These are phyloP conservation scores for Gelatoporia subvermispora DNA, from an alignment of 768 basidiomycete species.

Conservation along the genomic window DNA sequence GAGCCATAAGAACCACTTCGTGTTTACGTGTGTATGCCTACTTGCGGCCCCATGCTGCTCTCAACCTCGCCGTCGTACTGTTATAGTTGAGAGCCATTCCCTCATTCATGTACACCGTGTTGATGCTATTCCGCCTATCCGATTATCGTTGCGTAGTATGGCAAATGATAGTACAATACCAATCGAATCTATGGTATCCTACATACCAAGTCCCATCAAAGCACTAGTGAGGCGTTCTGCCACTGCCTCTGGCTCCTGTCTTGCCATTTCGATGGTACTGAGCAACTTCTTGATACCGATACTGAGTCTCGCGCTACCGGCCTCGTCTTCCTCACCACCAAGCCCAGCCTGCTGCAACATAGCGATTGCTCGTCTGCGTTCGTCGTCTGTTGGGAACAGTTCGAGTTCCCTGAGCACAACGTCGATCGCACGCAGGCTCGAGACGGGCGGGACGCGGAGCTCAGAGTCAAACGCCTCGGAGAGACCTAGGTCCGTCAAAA, in stretches of 20 bases:
- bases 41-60: no score
- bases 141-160: no score
- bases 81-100: no score
- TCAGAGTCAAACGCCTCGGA: constrained; percentile 88
- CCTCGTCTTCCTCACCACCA: constrained; percentile 42
- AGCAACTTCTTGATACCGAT: constrained; percentile 94
- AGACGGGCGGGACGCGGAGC: constrained; percentile 78
- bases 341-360: constrained; percentile 77
- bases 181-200: not conserved
- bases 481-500: constrained; percentile 85
- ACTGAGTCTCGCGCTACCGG: constrained; percentile 44
- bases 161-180: not conserved
- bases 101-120: no score
- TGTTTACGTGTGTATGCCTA: no score
- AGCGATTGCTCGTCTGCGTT: constrained; percentile 52
- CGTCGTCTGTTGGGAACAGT: constrained; percentile 58
- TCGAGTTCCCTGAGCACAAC: constrained; percentile 73
- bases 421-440: constrained; percentile 65
- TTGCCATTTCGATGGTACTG: constrained; percentile 90
- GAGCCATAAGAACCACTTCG: no score
- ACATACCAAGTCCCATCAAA: constrained; percentile 51
- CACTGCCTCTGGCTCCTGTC: constrained; percentile 87
- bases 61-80: no score
- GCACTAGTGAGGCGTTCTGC: constrained; percentile 64
- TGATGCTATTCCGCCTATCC: no score